Base-by-base conservation (phyloP, 345 rosid species). In the Camelina sativa region DNA sequence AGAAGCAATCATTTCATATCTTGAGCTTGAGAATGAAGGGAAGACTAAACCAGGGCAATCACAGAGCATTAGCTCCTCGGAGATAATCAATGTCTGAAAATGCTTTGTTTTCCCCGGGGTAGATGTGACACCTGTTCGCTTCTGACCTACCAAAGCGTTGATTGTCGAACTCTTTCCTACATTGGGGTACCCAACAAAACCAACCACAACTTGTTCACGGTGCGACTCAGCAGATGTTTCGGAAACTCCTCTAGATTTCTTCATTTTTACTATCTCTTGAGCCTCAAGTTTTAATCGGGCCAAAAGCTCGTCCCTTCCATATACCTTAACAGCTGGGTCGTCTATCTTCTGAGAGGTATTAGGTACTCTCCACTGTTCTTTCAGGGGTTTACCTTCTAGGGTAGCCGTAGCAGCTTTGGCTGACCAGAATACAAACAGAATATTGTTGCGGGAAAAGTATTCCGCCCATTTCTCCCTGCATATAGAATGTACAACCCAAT, bases 61-160 rank as follows among this genome's bases (percentile, higher is more conserved):
- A 7, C 98, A 91, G 2, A 94, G 85, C 53, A 87, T 91, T n/a
- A 94, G 74, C 73, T 88, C 86, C 56, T 90, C 87, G 0, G 96
- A 92, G 44, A 94, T 90, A 48, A 87, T 87, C 54, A 90, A 73
- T 7, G 98, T 94, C 77, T 91, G 98, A 83, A 94, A 94, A 77
- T 94, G 97, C 79, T 90, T 94, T 2, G 98, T 94, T 83, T 94
- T 94, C 35, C 98, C 98, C 0, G 98, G 97, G 17, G 98, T 91
- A 38, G 96, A 88, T 60, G 97, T 94, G 43, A 94, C 97, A 22
- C 98, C 97, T 8, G 97, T 88, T 52, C 88, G 82, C 79, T 94
- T 94, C 83, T 94, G 96, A 67, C 97, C 97, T 4, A 89, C 93
- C 80, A 94, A 75, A 58, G 98, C 97, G 76, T 94, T 94, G 79